Conservation (phyloP, 805 yeast species). For the Dipodascus albidus region DNA sequence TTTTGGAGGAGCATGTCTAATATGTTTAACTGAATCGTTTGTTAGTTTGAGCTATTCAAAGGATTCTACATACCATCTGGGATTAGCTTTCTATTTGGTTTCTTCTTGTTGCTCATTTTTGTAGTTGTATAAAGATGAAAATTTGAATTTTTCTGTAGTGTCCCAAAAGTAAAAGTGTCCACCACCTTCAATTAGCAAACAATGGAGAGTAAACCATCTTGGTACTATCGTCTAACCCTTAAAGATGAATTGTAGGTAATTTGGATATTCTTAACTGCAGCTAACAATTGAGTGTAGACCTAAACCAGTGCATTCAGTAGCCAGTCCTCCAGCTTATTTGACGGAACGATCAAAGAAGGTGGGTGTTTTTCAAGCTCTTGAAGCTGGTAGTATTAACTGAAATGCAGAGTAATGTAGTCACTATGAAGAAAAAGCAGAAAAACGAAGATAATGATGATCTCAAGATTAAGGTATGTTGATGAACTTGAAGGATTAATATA, state of each 20-base stretch:
- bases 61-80: neutral
- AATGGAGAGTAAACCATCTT: neutral
- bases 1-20: slow-evolving; percentile 46
- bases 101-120: neutral
- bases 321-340: neutral
- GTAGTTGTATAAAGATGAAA: neutral
- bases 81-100: neutral
- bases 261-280: neutral
- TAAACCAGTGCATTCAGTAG: neutral
- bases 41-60: neutral
- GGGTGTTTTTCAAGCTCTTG: neutral
- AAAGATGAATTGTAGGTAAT: neutral
- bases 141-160: no score
- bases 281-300: neutral
- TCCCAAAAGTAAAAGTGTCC: neutral
- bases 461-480: neutral
- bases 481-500: neutral
- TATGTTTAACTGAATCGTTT: slow-evolving; percentile 19
- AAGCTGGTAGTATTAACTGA: neutral
- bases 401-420: neutral
- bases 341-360: neutral
- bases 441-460: neutral
- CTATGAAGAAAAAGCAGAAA: neutral
- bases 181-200: neutral
- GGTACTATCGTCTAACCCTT: neutral